phyloP scores from a whole-genome alignment of 1,139 yeast species.

The Yueomyces sp. region DNA sequence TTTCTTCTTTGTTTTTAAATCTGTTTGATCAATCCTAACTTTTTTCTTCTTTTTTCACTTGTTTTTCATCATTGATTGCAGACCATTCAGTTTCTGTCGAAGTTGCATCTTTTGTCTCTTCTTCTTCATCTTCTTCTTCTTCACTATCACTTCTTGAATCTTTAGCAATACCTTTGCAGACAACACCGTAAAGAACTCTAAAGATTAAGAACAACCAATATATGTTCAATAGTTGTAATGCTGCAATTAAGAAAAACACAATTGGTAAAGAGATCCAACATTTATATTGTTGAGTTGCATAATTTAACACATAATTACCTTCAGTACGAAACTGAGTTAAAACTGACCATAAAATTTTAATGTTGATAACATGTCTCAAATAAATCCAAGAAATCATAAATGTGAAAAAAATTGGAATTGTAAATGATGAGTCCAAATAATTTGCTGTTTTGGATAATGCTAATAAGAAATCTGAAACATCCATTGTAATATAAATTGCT shows the following conservation, averaged over 20 bases:
- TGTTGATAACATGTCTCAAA: slow-evolving; percentile 74
- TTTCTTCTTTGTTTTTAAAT: no score
- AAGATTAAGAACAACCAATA: slow-evolving; percentile 81
- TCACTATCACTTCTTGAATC: slow-evolving; percentile 93
- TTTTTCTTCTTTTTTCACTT: slow-evolving; percentile 1
- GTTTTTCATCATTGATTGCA: slow-evolving; percentile 6
- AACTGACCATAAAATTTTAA: slow-evolving; percentile 75
- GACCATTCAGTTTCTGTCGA: no score
- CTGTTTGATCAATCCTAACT: neutral
- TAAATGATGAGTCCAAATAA: slow-evolving; percentile 57
- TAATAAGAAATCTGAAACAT: slow-evolving; percentile 80
- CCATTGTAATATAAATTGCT: slow-evolving; percentile 89
- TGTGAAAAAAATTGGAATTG: slow-evolving; percentile 52
- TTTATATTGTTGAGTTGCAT: slow-evolving; percentile 90
- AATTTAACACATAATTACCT: slow-evolving; percentile 70
- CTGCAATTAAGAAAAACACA: slow-evolving; percentile 62
- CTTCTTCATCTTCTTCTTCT: slow-evolving; percentile 29
- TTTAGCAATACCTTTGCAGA: slow-evolving; percentile 40
- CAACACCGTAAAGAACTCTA: slow-evolving; percentile 58
- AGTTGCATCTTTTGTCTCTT: slow-evolving; percentile 2
- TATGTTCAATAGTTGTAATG: slow-evolving; percentile 71
- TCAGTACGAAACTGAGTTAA: slow-evolving; percentile 76
- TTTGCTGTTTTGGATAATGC: slow-evolving; percentile 75
- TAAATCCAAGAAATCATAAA: slow-evolving; percentile 75
- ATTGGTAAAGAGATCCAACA: slow-evolving; percentile 92